Evolutionary conservation across 441 rosid species (phyloP), one percentile per base, ranked within the genome.

Genomic region (Francoa sonchifolia): DNA sequence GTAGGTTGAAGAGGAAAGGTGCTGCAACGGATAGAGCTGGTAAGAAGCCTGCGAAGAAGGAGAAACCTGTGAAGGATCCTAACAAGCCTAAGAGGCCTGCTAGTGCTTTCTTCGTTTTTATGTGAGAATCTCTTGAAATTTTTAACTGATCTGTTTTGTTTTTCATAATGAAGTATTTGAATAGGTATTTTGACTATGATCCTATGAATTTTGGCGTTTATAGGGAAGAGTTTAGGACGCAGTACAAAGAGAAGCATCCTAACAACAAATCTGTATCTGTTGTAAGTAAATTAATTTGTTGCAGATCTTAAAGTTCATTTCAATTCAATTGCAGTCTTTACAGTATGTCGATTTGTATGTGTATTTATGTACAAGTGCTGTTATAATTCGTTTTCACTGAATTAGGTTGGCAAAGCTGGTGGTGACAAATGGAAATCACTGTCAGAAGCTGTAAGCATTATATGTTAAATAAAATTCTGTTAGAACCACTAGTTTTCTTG

Each of bases 361-460:
- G 12, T 11, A 1, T 10, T 1, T 6, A 22, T 19, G n/a, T 2
- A 2, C 2, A 16, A 12, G 8, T 17, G 0, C 14, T 4, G 28
- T 19, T 28, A 19, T 8, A 4, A 18, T 20, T 0, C 15, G 2
- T 34, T 26, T 47, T 32, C 7, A 4, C 2, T 42, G 14, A 8
- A 4, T 58, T 44, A 66, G 96, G 94, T 87, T 19, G 92, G 94
- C 1, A 82, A 68, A 61, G 96, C 94, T 50, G 84, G 78, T 37
- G 92, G 96, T 34, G 68, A 47, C 11, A 75, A 75, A 50, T 86
- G 96, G 96, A 82, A 77, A 49, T 61, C 74, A 0, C 6, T 82
- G 79, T 49, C 69, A 1, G 82, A 66, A 0, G 84, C 71, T 42
- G 95, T 68, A 28, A 60, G 66, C 60, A 6, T 37, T 42, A 31